Percentiles rank a stretch among this genome's conserved stretches.
phyloP scores from a whole-genome alignment of 495 filamentous ascomycete genomes.

The Podospora didyma region DNA sequence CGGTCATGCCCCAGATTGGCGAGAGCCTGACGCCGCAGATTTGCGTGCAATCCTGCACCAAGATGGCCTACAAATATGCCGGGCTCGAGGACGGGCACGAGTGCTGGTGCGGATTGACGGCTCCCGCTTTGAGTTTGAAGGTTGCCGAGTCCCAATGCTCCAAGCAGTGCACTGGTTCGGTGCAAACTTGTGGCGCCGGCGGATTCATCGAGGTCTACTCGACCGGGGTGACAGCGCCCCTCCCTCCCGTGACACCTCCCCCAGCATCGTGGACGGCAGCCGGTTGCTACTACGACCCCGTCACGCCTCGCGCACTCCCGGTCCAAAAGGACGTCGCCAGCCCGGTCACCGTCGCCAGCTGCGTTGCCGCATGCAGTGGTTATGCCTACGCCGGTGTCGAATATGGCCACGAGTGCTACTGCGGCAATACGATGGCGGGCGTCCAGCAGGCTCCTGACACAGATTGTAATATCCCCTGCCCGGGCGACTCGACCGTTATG shows the following conservation, averaged over 20 bases:
- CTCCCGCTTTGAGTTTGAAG: not conserved
- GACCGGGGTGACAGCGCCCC: not conserved
- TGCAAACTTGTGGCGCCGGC: not conserved
- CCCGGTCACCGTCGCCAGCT: not conserved
- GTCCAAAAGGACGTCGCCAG: not conserved
- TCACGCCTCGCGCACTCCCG: not conserved
- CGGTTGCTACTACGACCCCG: not conserved
- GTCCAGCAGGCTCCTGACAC: not conserved
- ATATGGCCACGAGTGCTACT: not conserved
- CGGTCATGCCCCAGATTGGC: not conserved
- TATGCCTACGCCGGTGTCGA: not conserved
- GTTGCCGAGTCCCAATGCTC: not conserved
- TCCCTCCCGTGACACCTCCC: not conserved
- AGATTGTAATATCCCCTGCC: not conserved
- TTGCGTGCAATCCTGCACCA: not conserved
- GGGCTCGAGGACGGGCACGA: not conserved
- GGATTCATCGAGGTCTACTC: slow-evolving; percentile 1
- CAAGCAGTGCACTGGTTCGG: not conserved
- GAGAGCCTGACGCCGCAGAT: not conserved
- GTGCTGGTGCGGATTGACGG: not conserved
- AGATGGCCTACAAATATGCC: not conserved
- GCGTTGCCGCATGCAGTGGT: not conserved
- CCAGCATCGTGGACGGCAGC: not conserved
- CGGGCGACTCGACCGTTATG: not conserved
- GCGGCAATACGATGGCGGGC: not conserved